A percentile compares a stretch with the other conserved stretches of the same genome.
phyloP scores from a whole-genome alignment of 2,329 filamentous ascomycete species.

The Xenosphaeropsis pyriputrescens region DNA sequence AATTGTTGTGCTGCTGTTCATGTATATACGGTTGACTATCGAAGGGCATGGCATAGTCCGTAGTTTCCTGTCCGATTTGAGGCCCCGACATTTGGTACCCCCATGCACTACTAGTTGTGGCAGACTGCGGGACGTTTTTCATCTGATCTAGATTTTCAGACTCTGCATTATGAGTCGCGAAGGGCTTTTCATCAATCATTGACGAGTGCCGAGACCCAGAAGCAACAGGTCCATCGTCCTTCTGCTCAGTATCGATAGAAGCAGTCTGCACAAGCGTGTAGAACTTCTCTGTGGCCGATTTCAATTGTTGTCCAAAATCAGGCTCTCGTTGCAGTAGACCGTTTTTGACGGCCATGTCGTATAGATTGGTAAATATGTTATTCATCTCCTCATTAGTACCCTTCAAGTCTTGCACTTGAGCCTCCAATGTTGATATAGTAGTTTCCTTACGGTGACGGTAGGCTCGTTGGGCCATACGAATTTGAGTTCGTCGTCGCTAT shows the following conservation, averaged over 20 bases:
- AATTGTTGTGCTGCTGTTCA: slow-evolving; percentile 9
- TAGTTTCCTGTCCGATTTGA: background rate
- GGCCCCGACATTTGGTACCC: background rate
- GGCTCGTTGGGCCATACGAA: slow-evolving; percentile 71
- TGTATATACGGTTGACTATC: background rate
- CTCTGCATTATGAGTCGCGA: no score
- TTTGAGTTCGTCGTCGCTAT: slow-evolving; percentile 71
- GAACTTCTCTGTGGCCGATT: slow-evolving; percentile 41
- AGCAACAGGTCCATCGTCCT: slow-evolving; percentile 8
- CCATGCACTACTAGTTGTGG: background rate
- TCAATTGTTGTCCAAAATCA: slow-evolving; percentile 40
- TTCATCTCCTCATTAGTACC: slow-evolving; percentile 60
- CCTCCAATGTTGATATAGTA: slow-evolving; percentile 59
- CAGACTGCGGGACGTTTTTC: background rate
- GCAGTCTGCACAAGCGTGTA: slow-evolving; percentile 34
- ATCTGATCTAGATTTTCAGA: background rate
- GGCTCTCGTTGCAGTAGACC: slow-evolving; percentile 43
- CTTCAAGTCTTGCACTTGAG: slow-evolving; percentile 54
- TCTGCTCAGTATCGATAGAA: slow-evolving; percentile 22
- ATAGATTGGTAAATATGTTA: slow-evolving; percentile 51
- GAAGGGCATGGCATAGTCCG: background rate
- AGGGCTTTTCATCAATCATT: no score
- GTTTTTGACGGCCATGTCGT: slow-evolving; percentile 42
- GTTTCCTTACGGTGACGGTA: slow-evolving; percentile 77
- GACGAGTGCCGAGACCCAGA: no score